Conservation (phyloP, 495 filamentous ascomycete genomes). For the Penicillium chermesinum region DNA sequence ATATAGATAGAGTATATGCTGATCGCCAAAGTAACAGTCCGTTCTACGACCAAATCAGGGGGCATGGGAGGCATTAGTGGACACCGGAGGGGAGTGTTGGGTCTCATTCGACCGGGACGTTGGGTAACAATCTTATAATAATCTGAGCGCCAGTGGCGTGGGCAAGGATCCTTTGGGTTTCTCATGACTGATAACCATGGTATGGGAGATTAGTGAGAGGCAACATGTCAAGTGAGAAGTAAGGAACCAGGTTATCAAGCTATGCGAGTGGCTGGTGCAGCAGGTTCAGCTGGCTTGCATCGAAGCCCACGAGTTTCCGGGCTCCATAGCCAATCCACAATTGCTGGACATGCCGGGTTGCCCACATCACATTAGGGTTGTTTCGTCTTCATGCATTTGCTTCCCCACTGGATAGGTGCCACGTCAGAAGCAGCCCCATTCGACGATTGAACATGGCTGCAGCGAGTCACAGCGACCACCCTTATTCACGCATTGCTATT, state of each 20-base stretch:
- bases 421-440: slow-evolving; percentile 27
- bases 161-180: not conserved
- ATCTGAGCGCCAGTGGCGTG: not conserved
- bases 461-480: slow-evolving; percentile 7
- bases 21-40: slow-evolving; percentile 1
- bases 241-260: slow-evolving; percentile 10
- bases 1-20: slow-evolving; percentile 4
- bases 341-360: slow-evolving; percentile 3
- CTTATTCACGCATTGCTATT: slow-evolving; percentile 10
- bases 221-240: slow-evolving; percentile 4
- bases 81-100: slow-evolving; percentile 9
- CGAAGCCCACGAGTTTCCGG: not conserved
- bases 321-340: slow-evolving; percentile 5
- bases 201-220: not conserved
- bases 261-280: not conserved
- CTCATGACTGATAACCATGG: not conserved
- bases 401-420: slow-evolving; percentile 15
- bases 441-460: slow-evolving; percentile 9
- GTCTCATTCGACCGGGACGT: slow-evolving; percentile 1
- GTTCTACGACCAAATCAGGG: slow-evolving; percentile 1
- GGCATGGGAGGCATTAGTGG: slow-evolving; percentile 8
- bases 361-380: slow-evolving; percentile 13
- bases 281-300: slow-evolving; percentile 13
- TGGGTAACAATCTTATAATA: slow-evolving; percentile 4
- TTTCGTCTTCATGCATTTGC: slow-evolving; percentile 8